Conservation (phyloP, 805 yeast genomes). For the Candida krabiensis region DNA sequence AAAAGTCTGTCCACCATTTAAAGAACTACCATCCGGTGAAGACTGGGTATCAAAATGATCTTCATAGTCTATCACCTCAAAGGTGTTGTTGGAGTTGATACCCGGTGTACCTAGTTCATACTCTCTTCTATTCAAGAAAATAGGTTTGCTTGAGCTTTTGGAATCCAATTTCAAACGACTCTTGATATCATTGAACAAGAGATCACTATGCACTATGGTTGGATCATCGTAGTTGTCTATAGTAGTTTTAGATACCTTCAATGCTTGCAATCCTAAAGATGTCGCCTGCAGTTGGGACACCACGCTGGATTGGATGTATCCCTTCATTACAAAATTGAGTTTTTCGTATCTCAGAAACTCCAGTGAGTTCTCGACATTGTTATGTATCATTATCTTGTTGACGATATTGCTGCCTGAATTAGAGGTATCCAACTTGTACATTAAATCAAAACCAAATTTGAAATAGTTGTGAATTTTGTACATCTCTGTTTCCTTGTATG, state of each 20-base stretch:
- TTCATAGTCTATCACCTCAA: conserved; percentile 31
- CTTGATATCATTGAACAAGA: conserved; percentile 1
- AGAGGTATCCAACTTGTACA: conserved; percentile 41
- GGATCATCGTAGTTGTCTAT: neutral
- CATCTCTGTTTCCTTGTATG: conserved; percentile 11
- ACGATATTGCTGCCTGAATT: conserved; percentile 35
- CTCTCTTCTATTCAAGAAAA: conserved; percentile 34
- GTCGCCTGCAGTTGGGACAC: neutral
- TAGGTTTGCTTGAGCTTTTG: conserved; percentile 19
- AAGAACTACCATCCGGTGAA: conserved; percentile 4
- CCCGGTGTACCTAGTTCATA: conserved; percentile 29
- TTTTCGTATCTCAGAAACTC: conserved; percentile 56
- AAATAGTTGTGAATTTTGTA: conserved; percentile 56
- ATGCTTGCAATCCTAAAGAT: neutral
- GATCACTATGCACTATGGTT: neutral
- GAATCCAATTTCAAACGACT: conserved; percentile 1
- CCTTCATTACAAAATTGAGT: conserved; percentile 34
- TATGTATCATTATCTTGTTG: conserved; percentile 49
- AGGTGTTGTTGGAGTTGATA: conserved; percentile 19
- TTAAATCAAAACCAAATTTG: conserved; percentile 51
- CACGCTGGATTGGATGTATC: neutral
- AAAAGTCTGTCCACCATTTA: neutral
- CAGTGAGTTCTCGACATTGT: conserved; percentile 51
- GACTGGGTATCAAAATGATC: conserved; percentile 19
- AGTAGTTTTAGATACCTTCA: neutral